Percentiles rank a stretch among this genome's conserved stretches.
Conservation (phyloP, 345 rosid species). For the Erysimum cheiranthoides region DNA sequence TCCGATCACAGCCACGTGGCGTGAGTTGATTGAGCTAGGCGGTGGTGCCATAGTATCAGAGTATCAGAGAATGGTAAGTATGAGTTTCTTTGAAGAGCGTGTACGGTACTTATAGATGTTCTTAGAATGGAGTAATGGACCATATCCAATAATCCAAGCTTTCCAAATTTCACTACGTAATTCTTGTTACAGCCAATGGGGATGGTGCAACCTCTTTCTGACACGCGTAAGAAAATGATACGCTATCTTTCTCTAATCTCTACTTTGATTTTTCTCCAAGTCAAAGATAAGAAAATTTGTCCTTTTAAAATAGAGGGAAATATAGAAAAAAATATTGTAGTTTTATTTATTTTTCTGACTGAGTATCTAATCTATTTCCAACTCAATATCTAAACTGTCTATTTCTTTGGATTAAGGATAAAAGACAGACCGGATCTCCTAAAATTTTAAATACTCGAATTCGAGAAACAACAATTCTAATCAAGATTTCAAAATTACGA, state of each 20-base stretch:
- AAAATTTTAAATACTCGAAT: too few species aligned
- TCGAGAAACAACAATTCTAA: too few species aligned
- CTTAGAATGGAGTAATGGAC: neutral
- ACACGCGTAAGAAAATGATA: neutral
- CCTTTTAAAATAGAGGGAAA: too few species aligned
- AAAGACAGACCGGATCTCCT: too few species aligned
- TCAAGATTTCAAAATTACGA: too few species aligned
- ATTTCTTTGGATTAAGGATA: too few species aligned
- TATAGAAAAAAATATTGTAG: too few species aligned
- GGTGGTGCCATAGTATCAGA: neutral
- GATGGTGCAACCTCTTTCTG: neutral
- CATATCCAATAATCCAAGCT: neutral
- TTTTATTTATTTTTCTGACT: too few species aligned
- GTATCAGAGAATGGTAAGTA: neutral
- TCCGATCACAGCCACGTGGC: neutral
- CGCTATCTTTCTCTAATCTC: neutral
- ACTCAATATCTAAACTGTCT: too few species aligned
- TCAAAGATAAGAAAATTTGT: neutral
- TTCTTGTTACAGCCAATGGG: neutral
- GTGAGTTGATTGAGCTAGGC: neutral
- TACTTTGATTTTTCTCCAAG: neutral
- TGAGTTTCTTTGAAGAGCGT: neutral
- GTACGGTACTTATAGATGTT: neutral
- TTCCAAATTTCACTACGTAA: neutral
- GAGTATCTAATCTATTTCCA: too few species aligned